Conservation (phyloP, 2,329 filamentous ascomycete species). For the Paecilomyces niveus region DNA sequence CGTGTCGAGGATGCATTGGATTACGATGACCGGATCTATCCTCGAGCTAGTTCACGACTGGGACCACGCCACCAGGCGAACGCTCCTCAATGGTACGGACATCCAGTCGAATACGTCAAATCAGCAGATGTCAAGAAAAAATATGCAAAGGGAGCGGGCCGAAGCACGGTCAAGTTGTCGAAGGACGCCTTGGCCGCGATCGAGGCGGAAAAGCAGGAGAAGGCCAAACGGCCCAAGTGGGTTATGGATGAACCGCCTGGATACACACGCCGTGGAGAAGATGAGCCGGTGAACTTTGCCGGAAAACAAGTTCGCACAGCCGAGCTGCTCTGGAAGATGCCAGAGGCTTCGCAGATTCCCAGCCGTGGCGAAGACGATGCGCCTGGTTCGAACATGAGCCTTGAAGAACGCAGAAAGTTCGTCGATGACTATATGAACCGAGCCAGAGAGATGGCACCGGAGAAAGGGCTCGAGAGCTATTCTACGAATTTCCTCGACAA, state of each 20-base stretch:
- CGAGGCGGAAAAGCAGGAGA: slow-evolving; percentile 72
- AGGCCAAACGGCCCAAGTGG: slow-evolving; percentile 83
- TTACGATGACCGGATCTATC: slow-evolving; percentile 96
- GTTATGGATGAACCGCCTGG: slow-evolving; percentile 84
- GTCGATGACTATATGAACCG: slow-evolving; percentile 71
- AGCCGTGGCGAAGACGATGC: slow-evolving; percentile 37
- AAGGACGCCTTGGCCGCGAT: slow-evolving; percentile 74
- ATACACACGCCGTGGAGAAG: slow-evolving; percentile 77
- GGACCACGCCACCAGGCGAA: slow-evolving; percentile 88
- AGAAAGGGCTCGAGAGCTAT: slow-evolving; percentile 63
- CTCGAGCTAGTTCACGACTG: slow-evolving; percentile 84
- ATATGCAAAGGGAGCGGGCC: slow-evolving; percentile 56
- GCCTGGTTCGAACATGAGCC: slow-evolving; percentile 26
- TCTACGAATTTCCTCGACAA: slow-evolving; percentile 86
- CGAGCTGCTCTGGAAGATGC: slow-evolving; percentile 71
- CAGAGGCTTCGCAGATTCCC: slow-evolving; percentile 44
- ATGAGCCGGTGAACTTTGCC: slow-evolving; percentile 53
- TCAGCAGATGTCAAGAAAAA: slow-evolving; percentile 77
- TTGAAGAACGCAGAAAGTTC: slow-evolving; percentile 45
- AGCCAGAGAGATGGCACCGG: slow-evolving; percentile 57
- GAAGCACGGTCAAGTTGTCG: slow-evolving; percentile 68
- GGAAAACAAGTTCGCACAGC: slow-evolving; percentile 70
- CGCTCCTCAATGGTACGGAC: slow-evolving; percentile 77
- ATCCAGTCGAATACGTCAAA: slow-evolving; percentile 84
- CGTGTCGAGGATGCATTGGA: slow-evolving; percentile 91